Percentiles rank a stretch among this genome's conserved stretches.
Evolutionary conservation across 805 yeast species (phyloP).

Genomic region (Wickerhamiella australiensis): DNA sequence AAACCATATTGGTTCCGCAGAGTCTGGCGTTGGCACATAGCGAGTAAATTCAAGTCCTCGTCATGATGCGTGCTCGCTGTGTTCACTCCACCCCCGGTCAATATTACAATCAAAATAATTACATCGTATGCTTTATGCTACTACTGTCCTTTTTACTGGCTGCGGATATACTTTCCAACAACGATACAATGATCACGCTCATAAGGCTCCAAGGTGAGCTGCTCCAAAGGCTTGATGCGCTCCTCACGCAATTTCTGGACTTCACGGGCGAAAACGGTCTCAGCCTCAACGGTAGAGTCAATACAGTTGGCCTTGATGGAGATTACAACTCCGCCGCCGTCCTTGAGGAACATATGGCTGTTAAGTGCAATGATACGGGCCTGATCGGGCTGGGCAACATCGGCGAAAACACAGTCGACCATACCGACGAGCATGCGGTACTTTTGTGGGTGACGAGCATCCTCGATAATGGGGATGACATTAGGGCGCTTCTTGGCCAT

Average conservation of each 20-base stretch:
- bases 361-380: conserved; percentile 98
- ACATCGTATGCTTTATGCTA: conserved; percentile 2
- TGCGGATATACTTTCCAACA: conserved; percentile 91
- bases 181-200: conserved; percentile 99
- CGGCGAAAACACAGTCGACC: conserved; percentile 98
- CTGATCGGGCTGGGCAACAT: conserved; percentile 99
- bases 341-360: conserved; percentile 95
- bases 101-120: background rate
- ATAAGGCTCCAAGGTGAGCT: conserved; percentile 97
- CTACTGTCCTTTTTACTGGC: conserved; percentile 34
- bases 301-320: conserved; percentile 99
- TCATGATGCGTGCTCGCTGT: too few relatives aligned
- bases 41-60: too few relatives aligned
- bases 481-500: conserved; percentile 99
- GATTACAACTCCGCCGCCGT: conserved; percentile 96
- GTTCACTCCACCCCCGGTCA: too few relatives aligned
- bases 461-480: conserved; percentile 96
- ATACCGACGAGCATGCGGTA: conserved; percentile 98
- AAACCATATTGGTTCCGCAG: too few relatives aligned
- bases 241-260: conserved; percentile 98
- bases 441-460: conserved; percentile 99
- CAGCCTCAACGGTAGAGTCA: conserved; percentile 98
- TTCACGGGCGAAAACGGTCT: conserved; percentile 98
- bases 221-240: conserved; percentile 96
- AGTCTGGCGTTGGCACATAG: too few relatives aligned